phyloP scores from a whole-genome alignment of 1,139 yeast genomes.

The Suhomyces bolitotheri region DNA sequence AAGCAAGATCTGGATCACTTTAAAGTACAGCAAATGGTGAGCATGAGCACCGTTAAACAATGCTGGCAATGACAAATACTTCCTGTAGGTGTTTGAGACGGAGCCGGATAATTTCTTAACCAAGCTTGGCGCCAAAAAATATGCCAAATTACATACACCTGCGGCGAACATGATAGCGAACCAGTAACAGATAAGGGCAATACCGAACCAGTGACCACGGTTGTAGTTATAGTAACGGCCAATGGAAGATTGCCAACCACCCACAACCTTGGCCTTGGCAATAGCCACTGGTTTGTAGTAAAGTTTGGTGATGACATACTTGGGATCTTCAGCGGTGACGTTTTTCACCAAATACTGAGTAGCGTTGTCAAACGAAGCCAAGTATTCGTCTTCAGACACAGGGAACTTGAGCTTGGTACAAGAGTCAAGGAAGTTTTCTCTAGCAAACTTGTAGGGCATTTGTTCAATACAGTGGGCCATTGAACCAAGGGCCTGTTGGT shows the following conservation, averaged over 20 bases:
- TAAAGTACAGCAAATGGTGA: slow-evolving; percentile 30
- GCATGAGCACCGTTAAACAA: slow-evolving; percentile 44
- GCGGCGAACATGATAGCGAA: slow-evolving; percentile 45
- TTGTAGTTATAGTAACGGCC: slow-evolving; percentile 43
- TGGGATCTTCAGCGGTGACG: slow-evolving; percentile 30
- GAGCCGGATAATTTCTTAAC: slow-evolving; percentile 32
- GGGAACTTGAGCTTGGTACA: slow-evolving; percentile 21
- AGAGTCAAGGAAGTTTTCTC: slow-evolving; percentile 26
- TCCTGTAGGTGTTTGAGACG: slow-evolving; percentile 41
- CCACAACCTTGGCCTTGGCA: slow-evolving; percentile 22
- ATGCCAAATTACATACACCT: slow-evolving; percentile 37
- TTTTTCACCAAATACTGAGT: slow-evolving; percentile 30
- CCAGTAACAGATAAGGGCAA: slow-evolving; percentile 50
- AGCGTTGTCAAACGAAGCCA: slow-evolving; percentile 41
- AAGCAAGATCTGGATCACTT: slow-evolving; percentile 38
- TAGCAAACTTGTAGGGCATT: slow-evolving; percentile 27
- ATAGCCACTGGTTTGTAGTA: slow-evolving; percentile 36
- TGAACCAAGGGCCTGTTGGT: slow-evolving; percentile 42
- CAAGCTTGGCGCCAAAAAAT: slow-evolving; percentile 37
- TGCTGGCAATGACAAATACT: slow-evolving; percentile 50
- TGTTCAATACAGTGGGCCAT: slow-evolving; percentile 37
- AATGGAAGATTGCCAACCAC: slow-evolving; percentile 40
- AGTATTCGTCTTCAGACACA: slow-evolving; percentile 31
- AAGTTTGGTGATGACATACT: slow-evolving; percentile 25
- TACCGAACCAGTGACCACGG: slow-evolving; percentile 51